Evolutionary conservation across 495 filamentous ascomycete genomes (phyloP).

Genomic region (Podospora appendiculata): DNA sequence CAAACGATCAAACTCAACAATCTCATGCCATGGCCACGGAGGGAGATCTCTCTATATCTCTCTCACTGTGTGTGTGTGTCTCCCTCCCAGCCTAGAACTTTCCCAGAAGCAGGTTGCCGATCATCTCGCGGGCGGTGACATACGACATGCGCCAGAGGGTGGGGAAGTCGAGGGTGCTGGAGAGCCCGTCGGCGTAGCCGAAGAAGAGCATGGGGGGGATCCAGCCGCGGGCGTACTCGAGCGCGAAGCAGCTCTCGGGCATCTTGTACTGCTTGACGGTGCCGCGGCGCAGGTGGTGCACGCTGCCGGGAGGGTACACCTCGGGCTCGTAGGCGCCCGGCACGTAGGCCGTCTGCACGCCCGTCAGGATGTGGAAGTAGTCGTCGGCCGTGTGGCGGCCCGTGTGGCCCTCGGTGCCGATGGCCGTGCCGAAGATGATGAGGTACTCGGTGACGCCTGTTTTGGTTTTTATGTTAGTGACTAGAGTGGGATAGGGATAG

Average conservation of each 20-base stretch:
- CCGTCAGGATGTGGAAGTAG: slow-evolving; percentile 83
- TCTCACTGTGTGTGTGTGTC: background rate
- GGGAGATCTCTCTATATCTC: too few relatives aligned
- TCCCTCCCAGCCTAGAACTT: slow-evolving; percentile 50
- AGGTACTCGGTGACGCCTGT: background rate
- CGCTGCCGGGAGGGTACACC: slow-evolving; percentile 63
- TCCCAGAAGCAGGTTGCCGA: slow-evolving; percentile 56
- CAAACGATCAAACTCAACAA: too few relatives aligned
- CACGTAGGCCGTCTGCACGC: slow-evolving; percentile 63
- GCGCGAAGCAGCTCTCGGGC: slow-evolving; percentile 70
- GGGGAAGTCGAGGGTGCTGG: slow-evolving; percentile 66
- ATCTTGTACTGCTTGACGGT: slow-evolving; percentile 81
- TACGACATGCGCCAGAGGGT: slow-evolving; percentile 70
- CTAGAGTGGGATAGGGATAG: background rate
- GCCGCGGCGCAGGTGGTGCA: slow-evolving; percentile 72
- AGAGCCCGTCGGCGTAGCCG: slow-evolving; percentile 72
- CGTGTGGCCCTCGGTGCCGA: slow-evolving; percentile 81
- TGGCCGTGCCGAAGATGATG: slow-evolving; percentile 53
- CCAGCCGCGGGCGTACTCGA: slow-evolving; percentile 85
- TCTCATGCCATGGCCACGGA: too few relatives aligned
- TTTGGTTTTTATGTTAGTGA: background rate
- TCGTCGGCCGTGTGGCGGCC: slow-evolving; percentile 85
- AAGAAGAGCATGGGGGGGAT: slow-evolving; percentile 87
- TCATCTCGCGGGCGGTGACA: slow-evolving; percentile 66
- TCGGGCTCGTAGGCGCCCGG: slow-evolving; percentile 64